These are phyloP conservation scores for Populus ilicifolia DNA, from an alignment of 345 rosid species.

Conservation along the genomic window DNA sequence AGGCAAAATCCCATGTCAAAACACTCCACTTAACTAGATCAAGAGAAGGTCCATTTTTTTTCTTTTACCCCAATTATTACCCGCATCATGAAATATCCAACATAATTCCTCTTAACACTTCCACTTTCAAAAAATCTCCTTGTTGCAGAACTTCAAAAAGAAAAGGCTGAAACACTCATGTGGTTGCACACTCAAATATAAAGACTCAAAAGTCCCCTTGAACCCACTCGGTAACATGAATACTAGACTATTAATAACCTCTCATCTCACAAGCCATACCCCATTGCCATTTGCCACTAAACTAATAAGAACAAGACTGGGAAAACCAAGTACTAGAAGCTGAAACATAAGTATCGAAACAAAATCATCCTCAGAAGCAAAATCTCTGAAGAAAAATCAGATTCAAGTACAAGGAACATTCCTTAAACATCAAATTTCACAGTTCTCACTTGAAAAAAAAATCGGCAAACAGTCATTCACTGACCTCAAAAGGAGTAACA, in stretches of 20 bases:
- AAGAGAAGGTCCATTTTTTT: not conserved
- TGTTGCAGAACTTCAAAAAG: not conserved
- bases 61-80: too few relatives aligned
- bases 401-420: not conserved
- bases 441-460: not conserved
- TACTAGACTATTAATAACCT: too few relatives aligned
- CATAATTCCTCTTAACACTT: not conserved
- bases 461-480: not conserved
- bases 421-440: not conserved
- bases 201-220: too few relatives aligned
- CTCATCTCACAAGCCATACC: too few relatives aligned
- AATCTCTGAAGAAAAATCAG: too few relatives aligned
- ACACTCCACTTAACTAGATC: not conserved
- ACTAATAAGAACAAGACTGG: too few relatives aligned
- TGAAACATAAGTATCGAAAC: too few relatives aligned
- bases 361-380: too few relatives aligned
- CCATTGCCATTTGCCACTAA: too few relatives aligned
- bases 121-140: not conserved
- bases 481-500: slow-evolving; percentile 93
- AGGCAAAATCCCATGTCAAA: not conserved
- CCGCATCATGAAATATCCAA: not conserved
- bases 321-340: too few relatives aligned
- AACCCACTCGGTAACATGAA: too few relatives aligned
- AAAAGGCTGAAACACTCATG: not conserved
- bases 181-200: too few relatives aligned